Evolutionary conservation across 257 asterid species (phyloP).

Genomic region (Solanum boliviense): DNA sequence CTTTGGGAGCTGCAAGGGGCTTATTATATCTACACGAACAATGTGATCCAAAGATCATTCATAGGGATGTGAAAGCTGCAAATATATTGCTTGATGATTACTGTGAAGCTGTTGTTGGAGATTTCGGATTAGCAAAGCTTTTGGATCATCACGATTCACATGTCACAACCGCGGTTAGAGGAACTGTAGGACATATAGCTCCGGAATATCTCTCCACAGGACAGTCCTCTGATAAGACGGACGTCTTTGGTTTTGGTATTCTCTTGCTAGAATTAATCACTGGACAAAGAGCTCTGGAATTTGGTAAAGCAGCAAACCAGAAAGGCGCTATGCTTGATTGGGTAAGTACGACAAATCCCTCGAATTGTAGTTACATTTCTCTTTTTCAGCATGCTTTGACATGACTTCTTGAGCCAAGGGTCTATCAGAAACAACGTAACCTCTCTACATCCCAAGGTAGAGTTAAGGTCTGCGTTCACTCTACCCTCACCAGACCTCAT

Average conservation of each 20-base stretch:
- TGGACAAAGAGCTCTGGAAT: slow-evolving; percentile 87
- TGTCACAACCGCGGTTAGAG: slow-evolving; percentile 94
- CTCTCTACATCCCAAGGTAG: neutral
- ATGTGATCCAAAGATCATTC: slow-evolving; percentile 93
- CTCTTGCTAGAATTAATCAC: slow-evolving; percentile 79
- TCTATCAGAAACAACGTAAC: neutral
- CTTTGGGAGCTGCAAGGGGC: slow-evolving; percentile 86
- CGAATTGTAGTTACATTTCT: neutral
- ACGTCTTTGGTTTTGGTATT: slow-evolving; percentile 90
- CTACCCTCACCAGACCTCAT: neutral
- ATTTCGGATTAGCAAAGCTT: slow-evolving; percentile 91
- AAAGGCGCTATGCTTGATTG: slow-evolving; percentile 96
- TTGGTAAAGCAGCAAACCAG: slow-evolving; percentile 78
- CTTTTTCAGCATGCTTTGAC: neutral
- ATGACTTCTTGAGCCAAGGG: neutral
- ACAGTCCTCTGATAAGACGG: slow-evolving; percentile 92
- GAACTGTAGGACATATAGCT: slow-evolving; percentile 94
- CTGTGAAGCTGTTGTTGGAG: slow-evolving; percentile 93
- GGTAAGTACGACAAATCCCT: slow-evolving; percentile 33
- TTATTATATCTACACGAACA: slow-evolving; percentile 83
- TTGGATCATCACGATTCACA: slow-evolving; percentile 85
- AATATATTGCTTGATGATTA: slow-evolving; percentile 79
- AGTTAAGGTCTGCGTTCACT: neutral
- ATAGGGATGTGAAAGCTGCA: slow-evolving; percentile 95
- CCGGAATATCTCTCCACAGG: slow-evolving; percentile 95